Evolutionary conservation across 305 asterid genomes (phyloP).

Genomic region (Solanum chacoense): DNA sequence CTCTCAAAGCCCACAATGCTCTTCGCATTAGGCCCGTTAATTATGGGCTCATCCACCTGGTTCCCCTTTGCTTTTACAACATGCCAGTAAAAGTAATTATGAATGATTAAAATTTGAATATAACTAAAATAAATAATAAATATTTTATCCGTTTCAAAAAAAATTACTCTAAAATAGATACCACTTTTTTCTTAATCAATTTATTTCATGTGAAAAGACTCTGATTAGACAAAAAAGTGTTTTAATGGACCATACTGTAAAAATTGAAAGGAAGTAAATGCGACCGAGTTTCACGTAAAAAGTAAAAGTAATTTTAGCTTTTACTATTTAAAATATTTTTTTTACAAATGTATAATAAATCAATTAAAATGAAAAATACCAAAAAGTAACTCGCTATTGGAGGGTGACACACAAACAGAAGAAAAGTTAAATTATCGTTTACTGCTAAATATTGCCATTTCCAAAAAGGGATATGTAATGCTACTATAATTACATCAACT

Average conservation of each 20-base stretch:
- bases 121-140: not conserved
- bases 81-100: not conserved
- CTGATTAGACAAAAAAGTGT: not conserved
- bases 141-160: not conserved
- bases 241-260: not conserved
- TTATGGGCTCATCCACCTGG: constrained; percentile 15
- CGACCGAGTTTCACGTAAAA: not conserved
- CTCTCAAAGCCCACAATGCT: not conserved
- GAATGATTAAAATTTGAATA: not conserved
- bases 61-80: not conserved
- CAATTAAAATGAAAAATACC: not conserved
- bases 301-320: not conserved
- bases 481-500: constrained; percentile 31
- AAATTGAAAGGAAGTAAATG: not conserved
- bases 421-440: not conserved
- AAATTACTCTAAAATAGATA: not conserved
- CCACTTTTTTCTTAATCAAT: not conserved
- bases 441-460: not conserved
- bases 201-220: not conserved
- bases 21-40: constrained; percentile 19
- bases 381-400: not conserved
- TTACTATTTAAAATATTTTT: not conserved
- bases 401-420: not conserved
- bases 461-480: not conserved
- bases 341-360: not conserved